These are phyloP conservation scores for Saraca asoca DNA, from an alignment of 331 rosid genomes.

Conservation along the genomic window DNA sequence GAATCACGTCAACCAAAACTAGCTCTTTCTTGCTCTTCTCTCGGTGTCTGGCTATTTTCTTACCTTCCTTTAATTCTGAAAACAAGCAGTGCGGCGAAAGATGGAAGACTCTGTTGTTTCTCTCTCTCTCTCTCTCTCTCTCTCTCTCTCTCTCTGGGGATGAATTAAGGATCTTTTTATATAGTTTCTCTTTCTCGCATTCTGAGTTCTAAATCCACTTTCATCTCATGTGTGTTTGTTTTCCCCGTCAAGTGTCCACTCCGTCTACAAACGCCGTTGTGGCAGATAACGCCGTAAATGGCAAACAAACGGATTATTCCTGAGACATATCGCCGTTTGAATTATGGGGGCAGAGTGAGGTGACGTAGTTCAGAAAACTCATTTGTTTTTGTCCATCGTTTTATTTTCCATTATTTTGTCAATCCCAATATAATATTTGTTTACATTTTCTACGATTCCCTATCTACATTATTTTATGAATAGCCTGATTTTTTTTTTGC, in stretches of 20 bases:
- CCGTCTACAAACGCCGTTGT: conserved; percentile 72
- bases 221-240: conserved; percentile 25
- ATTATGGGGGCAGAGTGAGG: background rate
- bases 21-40: conserved; percentile 7
- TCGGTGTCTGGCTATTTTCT: background rate
- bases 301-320: conserved; percentile 38
- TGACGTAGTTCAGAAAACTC: conserved; percentile 36
- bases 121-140: conserved; percentile 30
- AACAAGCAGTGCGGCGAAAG: conserved; percentile 53
- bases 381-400: conserved; percentile 4
- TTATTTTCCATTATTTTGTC: conserved; percentile 28
- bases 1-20: conserved; percentile 26
- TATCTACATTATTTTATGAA: background rate
- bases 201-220: conserved; percentile 34
- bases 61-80: conserved; percentile 34
- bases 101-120: conserved; percentile 45
- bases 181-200: conserved; percentile 47
- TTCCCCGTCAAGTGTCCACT: conserved; percentile 52
- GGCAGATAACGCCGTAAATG: conserved; percentile 64
- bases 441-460: conserved; percentile 41
- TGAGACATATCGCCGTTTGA: conserved; percentile 41
- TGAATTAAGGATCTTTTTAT: conserved; percentile 51
- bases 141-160: conserved; percentile 2
- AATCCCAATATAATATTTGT: conserved; percentile 38
- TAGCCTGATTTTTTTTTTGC: no score